Base-by-base conservation (phyloP, 2,329 filamentous ascomycete species). In the Sclerotinia sclerotiorum region DNA sequence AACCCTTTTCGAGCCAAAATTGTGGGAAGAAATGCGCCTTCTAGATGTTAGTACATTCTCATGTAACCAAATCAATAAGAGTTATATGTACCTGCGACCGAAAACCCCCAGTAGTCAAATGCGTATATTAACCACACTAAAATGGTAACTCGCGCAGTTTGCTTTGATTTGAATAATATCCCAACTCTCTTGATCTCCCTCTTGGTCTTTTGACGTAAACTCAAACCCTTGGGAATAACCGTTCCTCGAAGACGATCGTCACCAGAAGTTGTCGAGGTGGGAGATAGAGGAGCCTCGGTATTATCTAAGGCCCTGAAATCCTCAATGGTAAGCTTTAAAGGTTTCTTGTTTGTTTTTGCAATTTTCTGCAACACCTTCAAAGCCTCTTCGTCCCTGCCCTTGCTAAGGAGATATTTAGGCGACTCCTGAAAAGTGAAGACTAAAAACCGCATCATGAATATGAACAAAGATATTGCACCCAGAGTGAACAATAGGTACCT, bases 361-460 rank as follows among this genome's bases (percentile, higher is more conserved):
- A 87, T 83, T 73, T 85, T 82, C 67, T 87, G 83, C 2, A 88
- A 81, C 3, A 86, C 79, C 1, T 79, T 72, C 27, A 87, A 82
- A 0, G 85, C 85, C 62, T 86, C 80, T 13, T 80, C 80, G 68
- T 87, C 83, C 21, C 77, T 78, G 0, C 84, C 85, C 71, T 84
- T 83, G 27, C 83, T 82, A 80, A 87, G 84, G 17, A 87, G 79
- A 69, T 81, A 87, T 70, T 87, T 87, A 1, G 85, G 85, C 0
- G 82, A 84, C 72, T 88, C 85, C 70, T 82, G 84, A 57, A 88
- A 83, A 13, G 80, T 84, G 75, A 88, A 88, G 70, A 83, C 79
- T 10, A 83, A 75, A 70, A 85, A 86, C n/a, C 86, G 84, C 19
- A 83, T 71, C 44, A 84, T 70, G 69, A 86, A 88, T 78, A 87